Evolutionary conservation across 2,329 filamentous ascomycete species (phyloP), one percentile per base, ranked within the genome.

Genomic region (Hirsutella minnesotensis): DNA sequence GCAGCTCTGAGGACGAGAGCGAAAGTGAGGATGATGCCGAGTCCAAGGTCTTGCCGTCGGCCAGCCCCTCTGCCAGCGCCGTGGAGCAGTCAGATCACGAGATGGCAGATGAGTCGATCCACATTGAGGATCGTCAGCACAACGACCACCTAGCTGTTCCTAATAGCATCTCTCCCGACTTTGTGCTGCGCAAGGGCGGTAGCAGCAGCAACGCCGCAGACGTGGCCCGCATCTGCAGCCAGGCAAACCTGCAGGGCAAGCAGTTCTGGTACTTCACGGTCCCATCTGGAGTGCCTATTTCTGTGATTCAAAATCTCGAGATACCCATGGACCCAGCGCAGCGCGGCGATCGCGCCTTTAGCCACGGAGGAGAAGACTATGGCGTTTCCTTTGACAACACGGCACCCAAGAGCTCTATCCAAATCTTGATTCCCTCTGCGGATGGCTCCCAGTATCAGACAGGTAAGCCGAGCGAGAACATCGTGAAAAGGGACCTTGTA

Each of bases 201-300:
- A 56, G 58, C 37, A 55, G 56, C n/a, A 49, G 56, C 45, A 60
- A 57, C 19, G 56, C 65, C 55, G 59, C 70, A 51, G 63, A 74
- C 54, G 61, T 76, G 46, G 58, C 70, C 9, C 64, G 72, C 19
- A 61, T 81, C 42, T 77, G 84, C 52, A 72, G 66, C 52, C 67
- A 74, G 44, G 70, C 72, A 43, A 74, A 76, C 51, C 57, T 81
- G 8, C 65, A 77, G 44, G 81, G 80, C 48, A 87, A 86, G 65
- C 79, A 88, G 57, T 68, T 88, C 46, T 89, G 83, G 84, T 85
- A 87, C 58, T 86, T 89, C 52, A 85, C 81, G 9, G 79, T 81
- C 3, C 84, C 84, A 2, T 73, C 78, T 5, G 77, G 76, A 10
- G 65, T 87, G 3, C 77, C 83, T n/a, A 71, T 88, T 44, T 77